Percentiles rank a stretch among this genome's conserved stretches.
phyloP scores from a whole-genome alignment of 2,329 filamentous ascomycete species.

The Exophiala aquamarina region DNA sequence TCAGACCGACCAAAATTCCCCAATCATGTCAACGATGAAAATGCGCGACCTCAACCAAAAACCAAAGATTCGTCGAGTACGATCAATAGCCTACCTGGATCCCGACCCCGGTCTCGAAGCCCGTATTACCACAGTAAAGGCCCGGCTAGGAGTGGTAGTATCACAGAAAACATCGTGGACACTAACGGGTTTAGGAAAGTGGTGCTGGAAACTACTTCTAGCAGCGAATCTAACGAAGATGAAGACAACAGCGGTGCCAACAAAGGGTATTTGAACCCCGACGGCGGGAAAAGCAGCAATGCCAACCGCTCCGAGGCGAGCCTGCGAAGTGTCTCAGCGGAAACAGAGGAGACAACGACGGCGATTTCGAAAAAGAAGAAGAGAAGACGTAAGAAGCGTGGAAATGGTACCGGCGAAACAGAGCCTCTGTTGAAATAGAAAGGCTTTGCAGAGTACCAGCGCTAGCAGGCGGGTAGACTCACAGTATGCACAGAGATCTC shows the following conservation, averaged over 20 bases:
- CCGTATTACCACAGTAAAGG: conserved; percentile 43
- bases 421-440: conserved; percentile 8
- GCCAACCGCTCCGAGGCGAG: background rate
- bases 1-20: background rate
- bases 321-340: background rate
- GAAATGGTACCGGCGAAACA: conserved; percentile 7
- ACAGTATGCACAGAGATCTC: too few species aligned
- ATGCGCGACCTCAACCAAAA: conserved; percentile 13
- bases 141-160: conserved; percentile 69
- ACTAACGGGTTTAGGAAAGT: conserved; percentile 73
- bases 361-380: conserved; percentile 9
- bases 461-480: too few species aligned
- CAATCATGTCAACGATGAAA: background rate
- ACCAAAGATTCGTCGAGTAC: conserved; percentile 21
- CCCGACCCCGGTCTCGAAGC: conserved; percentile 30
- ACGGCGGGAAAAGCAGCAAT: background rate
- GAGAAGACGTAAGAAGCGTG: conserved; percentile 12
- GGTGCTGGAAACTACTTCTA: conserved; percentile 68
- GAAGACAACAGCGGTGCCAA: conserved; percentile 24
- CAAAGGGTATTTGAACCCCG: conserved; percentile 5
- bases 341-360: background rate
- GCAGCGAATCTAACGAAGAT: conserved; percentile 46
- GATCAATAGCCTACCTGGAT: conserved; percentile 26
- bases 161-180: conserved; percentile 76
- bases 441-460: too few species aligned